Evolutionary conservation across 257 asterid genomes (phyloP).

Genomic region (Solanum appendiculatum): DNA sequence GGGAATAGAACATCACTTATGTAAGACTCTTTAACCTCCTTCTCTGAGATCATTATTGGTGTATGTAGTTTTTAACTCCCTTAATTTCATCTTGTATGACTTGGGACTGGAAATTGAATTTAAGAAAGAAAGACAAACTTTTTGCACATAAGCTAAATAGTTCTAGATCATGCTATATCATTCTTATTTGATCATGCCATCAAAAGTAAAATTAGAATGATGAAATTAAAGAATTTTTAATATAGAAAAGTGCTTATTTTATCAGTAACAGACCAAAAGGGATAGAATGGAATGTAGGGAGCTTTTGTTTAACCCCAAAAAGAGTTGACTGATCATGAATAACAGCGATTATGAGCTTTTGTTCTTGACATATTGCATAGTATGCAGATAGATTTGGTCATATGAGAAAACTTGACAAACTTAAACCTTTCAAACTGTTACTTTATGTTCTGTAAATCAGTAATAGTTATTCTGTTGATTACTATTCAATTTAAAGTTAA

Average conservation of each 20-base stretch:
- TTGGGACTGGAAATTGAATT: background rate
- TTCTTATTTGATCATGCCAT: too few relatives aligned
- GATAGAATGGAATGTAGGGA: background rate
- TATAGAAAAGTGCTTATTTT: background rate
- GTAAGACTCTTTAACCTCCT: constrained; percentile 24
- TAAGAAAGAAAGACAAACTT: background rate
- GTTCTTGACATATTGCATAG: background rate
- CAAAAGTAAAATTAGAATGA: too few relatives aligned
- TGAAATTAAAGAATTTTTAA: too few relatives aligned
- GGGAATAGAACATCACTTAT: constrained; percentile 67
- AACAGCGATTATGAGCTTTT: too few relatives aligned
- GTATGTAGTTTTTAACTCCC: background rate
- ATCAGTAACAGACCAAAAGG: background rate
- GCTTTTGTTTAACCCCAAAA: background rate
- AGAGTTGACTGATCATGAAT: background rate
- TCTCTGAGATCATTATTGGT: background rate
- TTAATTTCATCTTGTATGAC: background rate
- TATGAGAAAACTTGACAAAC: too few relatives aligned
- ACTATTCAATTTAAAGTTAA: too few relatives aligned
- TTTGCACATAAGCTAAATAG: too few relatives aligned
- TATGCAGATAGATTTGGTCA: background rate
- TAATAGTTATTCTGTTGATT: background rate
- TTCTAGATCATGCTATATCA: too few relatives aligned
- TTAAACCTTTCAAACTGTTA: too few relatives aligned
- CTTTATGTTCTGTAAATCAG: background rate